Base-by-base conservation (phyloP, 805 yeast species). In the Barnettozyma pratensis region DNA sequence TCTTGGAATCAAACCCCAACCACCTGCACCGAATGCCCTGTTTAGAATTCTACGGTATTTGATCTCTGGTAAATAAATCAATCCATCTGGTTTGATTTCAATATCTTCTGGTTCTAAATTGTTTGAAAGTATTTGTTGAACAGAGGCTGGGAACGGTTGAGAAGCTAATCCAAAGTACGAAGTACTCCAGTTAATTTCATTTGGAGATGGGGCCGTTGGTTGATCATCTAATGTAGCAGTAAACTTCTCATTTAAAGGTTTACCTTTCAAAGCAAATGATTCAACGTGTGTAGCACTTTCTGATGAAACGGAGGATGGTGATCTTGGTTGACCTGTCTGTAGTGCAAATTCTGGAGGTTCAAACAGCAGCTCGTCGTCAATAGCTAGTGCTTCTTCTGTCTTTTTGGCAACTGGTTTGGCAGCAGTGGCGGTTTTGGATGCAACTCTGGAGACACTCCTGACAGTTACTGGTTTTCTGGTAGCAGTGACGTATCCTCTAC, bases 1-100 rank as follows among this genome's bases (percentile, higher is more conserved):
- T 48, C 99, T 73, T 9, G 99, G 98, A 1, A 95, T 96, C 48
- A 94, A 72, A 1, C 98, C 98, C 99, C 99, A 94, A 2, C 96
- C 97, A 29, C 99, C 99, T 6, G 99, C 97, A 4, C 99, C 99
- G 72, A 94, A 92, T 0, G 98, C 95, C 37, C 75, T 75, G 67
- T 92, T 92, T 55, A 94, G 68, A 26, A 91, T 84, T 41, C 99
- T 77, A 55, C 99, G 79, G 64, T 94, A 94, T 64, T 92, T 92
- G 68, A 94, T 94, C 65, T 94, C 99, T 0, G 99, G 99, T 41
- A 94, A 71, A 60, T 88, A 94, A 7, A 94, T 66, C 44, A 94
- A 71, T 12, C 98, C 98, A 65, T 94, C 99, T 1, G 98, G 98
- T 52, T 92, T 94, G 55, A 94, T 85, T 64, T 94, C 99, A 45